These are phyloP conservation scores for Neurospora cerealis DNA, from an alignment of 495 filamentous ascomycete species.

Conservation along the genomic window DNA sequence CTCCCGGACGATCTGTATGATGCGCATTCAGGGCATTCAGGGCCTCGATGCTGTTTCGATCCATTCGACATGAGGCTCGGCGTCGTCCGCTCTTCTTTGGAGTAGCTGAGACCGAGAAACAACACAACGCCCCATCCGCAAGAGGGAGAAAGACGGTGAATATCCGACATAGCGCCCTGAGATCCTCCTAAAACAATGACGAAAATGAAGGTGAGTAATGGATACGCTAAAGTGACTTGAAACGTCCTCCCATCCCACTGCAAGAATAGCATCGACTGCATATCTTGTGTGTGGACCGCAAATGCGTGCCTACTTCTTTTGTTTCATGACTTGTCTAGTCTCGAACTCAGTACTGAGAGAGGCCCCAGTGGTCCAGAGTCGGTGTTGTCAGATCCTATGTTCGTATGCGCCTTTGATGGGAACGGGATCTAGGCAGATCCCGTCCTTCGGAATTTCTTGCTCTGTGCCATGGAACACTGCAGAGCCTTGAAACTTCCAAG, in stretches of 20 bases:
- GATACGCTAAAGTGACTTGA: not conserved
- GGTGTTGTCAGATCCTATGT: slow-evolving; percentile 7
- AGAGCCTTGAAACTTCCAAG: not conserved
- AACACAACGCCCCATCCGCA: not conserved
- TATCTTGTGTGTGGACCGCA: not conserved
- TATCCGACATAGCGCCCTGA: slow-evolving; percentile 4
- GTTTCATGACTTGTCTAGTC: not conserved
- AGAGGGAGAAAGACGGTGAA: not conserved
- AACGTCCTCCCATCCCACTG: not conserved
- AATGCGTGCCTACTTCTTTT: not conserved
- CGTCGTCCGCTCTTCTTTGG: slow-evolving; percentile 8
- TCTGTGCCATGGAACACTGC: not conserved
- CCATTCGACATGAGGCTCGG: not conserved
- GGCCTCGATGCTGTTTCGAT: not conserved
- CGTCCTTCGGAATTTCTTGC: not conserved
- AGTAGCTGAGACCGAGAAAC: slow-evolving; percentile 9
- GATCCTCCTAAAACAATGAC: not conserved
- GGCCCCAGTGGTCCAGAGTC: slow-evolving; percentile 3
- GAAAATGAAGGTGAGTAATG: slow-evolving; percentile 1
- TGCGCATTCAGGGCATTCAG: slow-evolving; percentile 10
- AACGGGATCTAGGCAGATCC: not conserved
- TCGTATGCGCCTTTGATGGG: not conserved
- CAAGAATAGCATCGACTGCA: not conserved
- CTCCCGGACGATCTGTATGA: slow-evolving; percentile 15
- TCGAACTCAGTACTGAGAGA: slow-evolving; percentile 6